phyloP scores from a whole-genome alignment of 345 rosid genomes.

The Heritiera littoralis region DNA sequence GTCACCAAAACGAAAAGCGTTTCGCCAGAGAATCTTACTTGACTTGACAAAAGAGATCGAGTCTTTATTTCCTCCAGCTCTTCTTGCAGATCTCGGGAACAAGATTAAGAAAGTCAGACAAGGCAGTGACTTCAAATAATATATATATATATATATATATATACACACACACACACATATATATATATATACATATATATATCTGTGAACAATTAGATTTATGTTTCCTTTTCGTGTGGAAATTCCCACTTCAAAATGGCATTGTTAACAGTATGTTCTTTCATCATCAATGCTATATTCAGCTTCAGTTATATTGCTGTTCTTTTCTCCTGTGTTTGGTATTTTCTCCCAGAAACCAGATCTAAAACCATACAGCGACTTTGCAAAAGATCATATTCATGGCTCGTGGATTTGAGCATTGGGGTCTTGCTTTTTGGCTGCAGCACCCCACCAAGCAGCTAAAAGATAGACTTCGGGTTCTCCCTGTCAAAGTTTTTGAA shows the following conservation, averaged over 20 bases:
- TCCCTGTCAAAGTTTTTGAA: background rate
- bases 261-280: background rate
- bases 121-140: slow-evolving; percentile 20
- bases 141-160: background rate
- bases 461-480: slow-evolving; percentile 8
- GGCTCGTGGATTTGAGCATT: slow-evolving; percentile 8
- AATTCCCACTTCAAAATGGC: background rate
- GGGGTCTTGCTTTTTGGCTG: background rate
- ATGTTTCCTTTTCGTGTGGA: background rate
- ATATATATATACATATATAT: too few species aligned
- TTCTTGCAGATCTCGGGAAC: slow-evolving; percentile 52
- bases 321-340: background rate
- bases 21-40: slow-evolving; percentile 37
- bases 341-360: slow-evolving; percentile 5
- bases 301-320: slow-evolving; percentile 2
- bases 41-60: slow-evolving; percentile 72
- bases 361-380: background rate
- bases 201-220: too few species aligned
- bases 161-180: too few species aligned
- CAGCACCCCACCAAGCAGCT: background rate
- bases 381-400: background rate
- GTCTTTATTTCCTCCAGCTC: slow-evolving; percentile 55
- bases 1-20: slow-evolving; percentile 36
- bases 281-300: background rate
- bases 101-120: slow-evolving; percentile 61